Evolutionary conservation across 768 basidiomycete genomes (phyloP).

Genomic region (Mycena vitilis): DNA sequence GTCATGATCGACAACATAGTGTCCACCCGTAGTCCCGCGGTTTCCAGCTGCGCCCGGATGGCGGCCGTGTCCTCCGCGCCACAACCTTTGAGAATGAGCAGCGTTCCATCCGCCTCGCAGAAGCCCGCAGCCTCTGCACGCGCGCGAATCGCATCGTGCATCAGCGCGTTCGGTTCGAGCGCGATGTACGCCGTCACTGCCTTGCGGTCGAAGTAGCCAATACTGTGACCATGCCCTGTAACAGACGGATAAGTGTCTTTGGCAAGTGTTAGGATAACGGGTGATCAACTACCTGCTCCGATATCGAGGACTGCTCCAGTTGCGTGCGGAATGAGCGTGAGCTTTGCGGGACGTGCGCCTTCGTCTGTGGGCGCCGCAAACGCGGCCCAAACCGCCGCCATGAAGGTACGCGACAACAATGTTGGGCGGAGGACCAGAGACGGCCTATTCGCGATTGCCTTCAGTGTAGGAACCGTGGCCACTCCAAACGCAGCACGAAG

Average conservation of each 20-base stretch:
- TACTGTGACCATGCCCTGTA: constrained; percentile 72
- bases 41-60: constrained; percentile 56
- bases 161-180: constrained; percentile 74
- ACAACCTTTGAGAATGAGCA: constrained; percentile 65
- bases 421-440: constrained; percentile 57
- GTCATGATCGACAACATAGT: constrained; percentile 76
- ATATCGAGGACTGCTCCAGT: constrained; percentile 73
- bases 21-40: constrained; percentile 53
- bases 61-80: constrained; percentile 69
- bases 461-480: constrained; percentile 60
- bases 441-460: constrained; percentile 52
- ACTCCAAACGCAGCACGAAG: constrained; percentile 51
- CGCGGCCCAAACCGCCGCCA: constrained; percentile 63
- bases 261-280: background rate
- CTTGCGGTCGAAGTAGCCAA: constrained; percentile 66
- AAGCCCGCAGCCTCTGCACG: constrained; percentile 64
- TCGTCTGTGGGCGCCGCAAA: constrained; percentile 64
- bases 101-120: constrained; percentile 60
- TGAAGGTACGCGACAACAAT: constrained; percentile 64
- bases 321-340: constrained; percentile 63
- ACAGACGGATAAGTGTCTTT: background rate
- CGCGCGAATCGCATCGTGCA: constrained; percentile 68
- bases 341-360: constrained; percentile 53
- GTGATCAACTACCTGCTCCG: constrained; percentile 62
- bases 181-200: constrained; percentile 75